phyloP scores from a whole-genome alignment of 495 filamentous ascomycete species.

The Bathelium albidoporum region DNA sequence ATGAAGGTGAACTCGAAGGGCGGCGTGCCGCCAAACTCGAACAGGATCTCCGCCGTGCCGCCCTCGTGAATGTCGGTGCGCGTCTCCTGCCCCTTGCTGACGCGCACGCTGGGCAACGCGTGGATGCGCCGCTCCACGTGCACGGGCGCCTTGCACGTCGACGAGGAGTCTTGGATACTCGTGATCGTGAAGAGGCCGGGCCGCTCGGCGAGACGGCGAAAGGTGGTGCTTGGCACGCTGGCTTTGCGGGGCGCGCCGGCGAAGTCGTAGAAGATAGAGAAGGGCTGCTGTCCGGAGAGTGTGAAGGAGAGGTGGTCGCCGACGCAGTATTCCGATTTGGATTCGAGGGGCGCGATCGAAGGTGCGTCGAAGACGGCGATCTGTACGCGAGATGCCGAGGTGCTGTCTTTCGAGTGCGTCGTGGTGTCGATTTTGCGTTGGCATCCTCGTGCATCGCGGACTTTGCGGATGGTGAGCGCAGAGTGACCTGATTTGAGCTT shows the following conservation, averaged over 20 bases:
- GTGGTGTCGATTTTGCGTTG: constrained; percentile 57
- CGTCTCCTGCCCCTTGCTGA: constrained; percentile 67
- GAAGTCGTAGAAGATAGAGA: constrained; percentile 88
- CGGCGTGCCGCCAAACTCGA: constrained; percentile 88
- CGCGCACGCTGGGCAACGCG: constrained; percentile 77
- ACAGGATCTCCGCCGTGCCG: constrained; percentile 79
- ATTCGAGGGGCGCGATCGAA: constrained; percentile 76
- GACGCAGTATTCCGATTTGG: constrained; percentile 84
- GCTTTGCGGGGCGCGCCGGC: constrained; percentile 67
- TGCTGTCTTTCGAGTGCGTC: constrained; percentile 21
- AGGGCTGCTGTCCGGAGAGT: constrained; percentile 77
- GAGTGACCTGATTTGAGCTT: constrained; percentile 76
- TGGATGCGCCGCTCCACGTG: constrained; percentile 74
- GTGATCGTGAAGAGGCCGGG: constrained; percentile 84
- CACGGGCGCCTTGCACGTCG: constrained; percentile 68
- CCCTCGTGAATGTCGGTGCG: constrained; percentile 94
- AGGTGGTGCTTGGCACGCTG: constrained; percentile 61
- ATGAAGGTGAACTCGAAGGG: constrained; percentile 98
- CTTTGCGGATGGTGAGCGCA: constrained; percentile 73
- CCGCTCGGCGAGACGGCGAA: constrained; percentile 82
- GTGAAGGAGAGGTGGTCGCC: constrained; percentile 87
- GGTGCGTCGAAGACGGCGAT: constrained; percentile 87
- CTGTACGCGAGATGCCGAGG: constrained; percentile 50
- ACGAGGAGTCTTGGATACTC: constrained; percentile 69
- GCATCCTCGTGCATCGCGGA: constrained; percentile 78